Percentiles rank a stretch among this genome's conserved stretches.
These are phyloP conservation scores for Coemansia sp. DNA, from an alignment of 192 early-diverging fungal species.

Conservation along the genomic window DNA sequence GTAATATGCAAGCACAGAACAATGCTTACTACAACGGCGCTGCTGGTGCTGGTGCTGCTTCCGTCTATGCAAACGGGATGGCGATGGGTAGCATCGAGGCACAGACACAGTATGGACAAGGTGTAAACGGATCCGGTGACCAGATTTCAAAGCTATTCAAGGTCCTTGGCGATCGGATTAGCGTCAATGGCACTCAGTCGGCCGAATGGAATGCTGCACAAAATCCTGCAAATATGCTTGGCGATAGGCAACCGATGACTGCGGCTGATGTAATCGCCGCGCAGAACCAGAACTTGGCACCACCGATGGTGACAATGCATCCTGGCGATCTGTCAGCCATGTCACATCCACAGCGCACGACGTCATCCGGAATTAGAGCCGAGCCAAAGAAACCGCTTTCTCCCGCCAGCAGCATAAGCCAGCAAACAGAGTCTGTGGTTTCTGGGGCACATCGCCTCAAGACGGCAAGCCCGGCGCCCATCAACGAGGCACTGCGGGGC, in stretches of 20 bases:
- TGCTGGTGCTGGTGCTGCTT: neutral
- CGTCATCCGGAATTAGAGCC: neutral
- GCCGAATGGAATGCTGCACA: neutral
- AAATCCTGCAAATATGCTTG: neutral
- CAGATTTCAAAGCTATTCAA: constrained; percentile 50
- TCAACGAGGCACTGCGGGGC: constrained; percentile 52
- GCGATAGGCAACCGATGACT: neutral
- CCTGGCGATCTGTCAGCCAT: neutral
- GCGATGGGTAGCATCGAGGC: neutral
- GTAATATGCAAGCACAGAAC: neutral
- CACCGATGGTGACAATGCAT: neutral
- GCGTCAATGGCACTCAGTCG: constrained; percentile 13
- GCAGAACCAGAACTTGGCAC: neutral
- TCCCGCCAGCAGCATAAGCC: neutral
- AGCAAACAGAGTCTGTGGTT: no score
- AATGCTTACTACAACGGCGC: neutral
- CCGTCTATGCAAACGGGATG: constrained; percentile 1
- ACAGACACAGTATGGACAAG: neutral
- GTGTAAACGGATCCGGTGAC: constrained; percentile 10
- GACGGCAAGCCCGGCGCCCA: constrained; percentile 42
- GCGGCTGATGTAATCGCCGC: neutral
- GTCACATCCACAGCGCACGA: neutral
- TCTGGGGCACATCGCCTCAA: constrained; percentile 14
- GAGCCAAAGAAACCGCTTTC: neutral
- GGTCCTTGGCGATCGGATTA: constrained; percentile 49